Evolutionary conservation across 495 filamentous ascomycete genomes (phyloP).

Genomic region (Niebla homalea): DNA sequence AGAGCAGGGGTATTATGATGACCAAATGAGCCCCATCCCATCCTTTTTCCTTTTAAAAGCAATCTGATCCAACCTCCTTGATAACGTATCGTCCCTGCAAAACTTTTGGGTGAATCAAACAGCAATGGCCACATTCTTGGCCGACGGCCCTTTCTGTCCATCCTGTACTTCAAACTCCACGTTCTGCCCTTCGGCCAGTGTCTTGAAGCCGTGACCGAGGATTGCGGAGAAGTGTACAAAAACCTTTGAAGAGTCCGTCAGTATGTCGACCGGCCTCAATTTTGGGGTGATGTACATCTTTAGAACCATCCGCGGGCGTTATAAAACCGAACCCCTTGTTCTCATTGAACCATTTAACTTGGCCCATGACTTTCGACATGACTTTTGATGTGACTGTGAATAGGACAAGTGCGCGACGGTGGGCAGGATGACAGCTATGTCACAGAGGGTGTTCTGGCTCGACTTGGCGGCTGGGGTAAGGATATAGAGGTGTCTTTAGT

Average conservation of each 20-base stretch:
- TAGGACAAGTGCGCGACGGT: too few species aligned
- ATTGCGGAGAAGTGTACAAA: slow-evolving; percentile 2
- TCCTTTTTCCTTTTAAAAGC: neutral
- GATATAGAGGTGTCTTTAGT: too few species aligned
- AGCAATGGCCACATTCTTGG: neutral
- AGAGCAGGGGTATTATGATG: neutral
- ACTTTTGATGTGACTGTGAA: too few species aligned
- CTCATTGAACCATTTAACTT: slow-evolving; percentile 5
- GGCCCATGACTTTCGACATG: neutral
- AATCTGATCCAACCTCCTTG: neutral
- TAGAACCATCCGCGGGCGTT: neutral
- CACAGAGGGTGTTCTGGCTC: too few species aligned
- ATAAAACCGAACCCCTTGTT: slow-evolving; percentile 3
- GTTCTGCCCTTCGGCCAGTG: slow-evolving; percentile 1
- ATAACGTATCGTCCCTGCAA: too few species aligned
- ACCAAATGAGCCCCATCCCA: neutral
- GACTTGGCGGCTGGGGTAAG: too few species aligned
- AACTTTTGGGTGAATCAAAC: neutral
- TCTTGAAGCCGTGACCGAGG: neutral
- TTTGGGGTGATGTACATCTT: neutral
- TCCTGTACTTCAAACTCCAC: slow-evolving; percentile 1
- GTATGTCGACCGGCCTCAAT: neutral
- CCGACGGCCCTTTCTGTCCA: neutral
- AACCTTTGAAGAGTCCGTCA: neutral
- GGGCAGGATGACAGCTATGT: too few species aligned